These are phyloP conservation scores for Wickerhamomyces sp. DNA, from an alignment of 1,139 yeast genomes.

Conservation along the genomic window DNA sequence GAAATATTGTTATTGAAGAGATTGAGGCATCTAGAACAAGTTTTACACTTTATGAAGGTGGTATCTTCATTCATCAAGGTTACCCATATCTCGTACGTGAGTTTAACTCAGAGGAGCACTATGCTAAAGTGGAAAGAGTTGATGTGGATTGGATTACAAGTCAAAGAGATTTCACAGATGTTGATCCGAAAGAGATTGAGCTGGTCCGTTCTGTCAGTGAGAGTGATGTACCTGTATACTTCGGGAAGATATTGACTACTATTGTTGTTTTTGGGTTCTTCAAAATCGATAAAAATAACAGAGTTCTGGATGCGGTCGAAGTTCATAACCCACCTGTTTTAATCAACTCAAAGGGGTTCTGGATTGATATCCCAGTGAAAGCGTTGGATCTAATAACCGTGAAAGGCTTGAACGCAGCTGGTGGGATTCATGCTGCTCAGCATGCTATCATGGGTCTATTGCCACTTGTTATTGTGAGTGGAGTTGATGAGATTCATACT, in stretches of 20 bases:
- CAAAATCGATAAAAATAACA: conserved; percentile 70
- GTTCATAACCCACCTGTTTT: conserved; percentile 83
- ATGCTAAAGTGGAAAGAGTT: conserved; percentile 81
- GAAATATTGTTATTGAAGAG: conserved; percentile 78
- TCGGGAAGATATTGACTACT: conserved; percentile 69
- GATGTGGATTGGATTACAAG: conserved; percentile 91
- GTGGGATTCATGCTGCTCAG: conserved; percentile 95
- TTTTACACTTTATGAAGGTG: conserved; percentile 93
- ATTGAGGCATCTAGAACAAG: conserved; percentile 88
- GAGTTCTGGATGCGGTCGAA: conserved; percentile 87
- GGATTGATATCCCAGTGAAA: conserved; percentile 77
- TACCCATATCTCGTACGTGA: conserved; percentile 81
- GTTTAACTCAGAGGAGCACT: conserved; percentile 68
- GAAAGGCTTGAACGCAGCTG: conserved; percentile 69
- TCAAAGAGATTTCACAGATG: conserved; percentile 89
- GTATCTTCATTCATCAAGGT: conserved; percentile 92
- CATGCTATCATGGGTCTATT: conserved; percentile 80
- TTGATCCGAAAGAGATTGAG: conserved; percentile 80
- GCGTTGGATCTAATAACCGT: conserved; percentile 55
- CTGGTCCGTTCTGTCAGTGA: conserved; percentile 47
- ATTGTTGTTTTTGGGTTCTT: conserved; percentile 88
- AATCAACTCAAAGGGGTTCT: conserved; percentile 71
- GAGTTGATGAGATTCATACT: conserved; percentile 71
- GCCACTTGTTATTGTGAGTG: conserved; percentile 62
- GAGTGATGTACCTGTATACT: conserved; percentile 65